These are phyloP conservation scores for Phytophthora citricola DNA, from an alignment of 352 stramenopile genomes.

Conservation along the genomic window DNA sequence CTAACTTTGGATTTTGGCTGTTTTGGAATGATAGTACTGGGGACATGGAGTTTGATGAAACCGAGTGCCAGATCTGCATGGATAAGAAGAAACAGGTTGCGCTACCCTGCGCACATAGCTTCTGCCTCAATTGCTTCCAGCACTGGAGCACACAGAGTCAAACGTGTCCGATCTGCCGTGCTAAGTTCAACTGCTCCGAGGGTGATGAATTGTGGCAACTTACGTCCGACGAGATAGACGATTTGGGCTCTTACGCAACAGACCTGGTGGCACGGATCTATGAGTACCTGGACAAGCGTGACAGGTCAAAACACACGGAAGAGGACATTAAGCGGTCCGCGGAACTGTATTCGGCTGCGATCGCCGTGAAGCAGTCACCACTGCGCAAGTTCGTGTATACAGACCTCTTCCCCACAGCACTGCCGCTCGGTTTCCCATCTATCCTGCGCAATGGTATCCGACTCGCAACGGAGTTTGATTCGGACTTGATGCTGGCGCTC, in stretches of 20 bases:
- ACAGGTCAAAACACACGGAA: conserved; percentile 47
- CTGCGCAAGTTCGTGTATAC: conserved; percentile 62
- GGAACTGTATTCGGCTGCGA: conserved; percentile 51
- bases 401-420: conserved; percentile 57
- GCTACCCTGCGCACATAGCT: conserved; percentile 78
- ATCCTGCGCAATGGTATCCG: conserved; percentile 47
- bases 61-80: conserved; percentile 88
- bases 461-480: conserved; percentile 56
- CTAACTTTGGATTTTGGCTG: conserved; percentile 22
- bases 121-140: conserved; percentile 81
- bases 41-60: conserved; percentile 72
- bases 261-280: conserved; percentile 82
- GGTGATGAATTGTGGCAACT: conserved; percentile 80
- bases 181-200: conserved; percentile 78
- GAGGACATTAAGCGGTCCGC: conserved; percentile 57
- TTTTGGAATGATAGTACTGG: conserved; percentile 25
- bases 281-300: conserved; percentile 78
- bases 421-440: conserved; percentile 58
- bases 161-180: conserved; percentile 80
- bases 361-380: conserved; percentile 54
- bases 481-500: conserved; percentile 68
- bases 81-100: conserved; percentile 85
- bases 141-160: conserved; percentile 84
- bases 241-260: conserved; percentile 79
- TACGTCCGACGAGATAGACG: conserved; percentile 71